These are phyloP conservation scores for Penicillium paxilli DNA, from an alignment of 495 filamentous ascomycete genomes.

Conservation along the genomic window DNA sequence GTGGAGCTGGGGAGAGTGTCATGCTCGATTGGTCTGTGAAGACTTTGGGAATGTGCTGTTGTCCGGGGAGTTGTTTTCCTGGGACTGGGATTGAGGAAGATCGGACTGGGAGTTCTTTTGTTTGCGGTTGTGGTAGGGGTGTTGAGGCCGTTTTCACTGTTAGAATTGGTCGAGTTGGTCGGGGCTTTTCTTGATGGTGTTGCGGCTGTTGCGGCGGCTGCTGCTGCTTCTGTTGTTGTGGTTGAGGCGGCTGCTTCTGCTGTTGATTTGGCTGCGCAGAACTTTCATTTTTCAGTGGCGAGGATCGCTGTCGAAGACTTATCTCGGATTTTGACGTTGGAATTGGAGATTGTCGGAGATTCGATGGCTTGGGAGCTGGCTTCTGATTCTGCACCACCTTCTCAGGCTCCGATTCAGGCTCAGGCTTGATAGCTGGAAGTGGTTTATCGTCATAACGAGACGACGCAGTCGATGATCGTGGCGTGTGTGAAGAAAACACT, in stretches of 20 bases:
- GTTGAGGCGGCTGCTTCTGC: too few species aligned
- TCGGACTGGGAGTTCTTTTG: slow-evolving; percentile 2
- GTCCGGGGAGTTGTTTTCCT: too few species aligned
- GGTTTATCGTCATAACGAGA: slow-evolving; percentile 19
- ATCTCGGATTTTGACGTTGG: too few species aligned
- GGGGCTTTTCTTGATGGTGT: not conserved
- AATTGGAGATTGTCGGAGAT: not conserved
- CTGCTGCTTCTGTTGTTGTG: too few species aligned
- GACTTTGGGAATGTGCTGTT: slow-evolving; percentile 1
- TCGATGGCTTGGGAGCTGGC: not conserved
- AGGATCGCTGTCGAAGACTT: not conserved
- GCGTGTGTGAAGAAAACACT: slow-evolving; percentile 16
- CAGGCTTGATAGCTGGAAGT: slow-evolving; percentile 20
- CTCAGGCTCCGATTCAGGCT: slow-evolving; percentile 2
- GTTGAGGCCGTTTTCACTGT: slow-evolving; percentile 2
- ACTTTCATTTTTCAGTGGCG: not conserved
- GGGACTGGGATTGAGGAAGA: not conserved
- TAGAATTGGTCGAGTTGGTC: slow-evolving; percentile 1
- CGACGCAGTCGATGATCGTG: slow-evolving; percentile 13
- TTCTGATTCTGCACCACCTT: slow-evolving; percentile 4
- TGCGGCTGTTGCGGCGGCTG: too few species aligned
- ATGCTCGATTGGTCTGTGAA: slow-evolving; percentile 8
- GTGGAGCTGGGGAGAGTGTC: slow-evolving; percentile 20
- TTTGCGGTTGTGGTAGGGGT: not conserved
- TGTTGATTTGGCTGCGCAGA: not conserved